Percentiles rank a stretch among this genome's conserved stretches.
Evolutionary conservation across 2,329 filamentous ascomycete genomes (phyloP).

Genomic region (Epichloe festucae): DNA sequence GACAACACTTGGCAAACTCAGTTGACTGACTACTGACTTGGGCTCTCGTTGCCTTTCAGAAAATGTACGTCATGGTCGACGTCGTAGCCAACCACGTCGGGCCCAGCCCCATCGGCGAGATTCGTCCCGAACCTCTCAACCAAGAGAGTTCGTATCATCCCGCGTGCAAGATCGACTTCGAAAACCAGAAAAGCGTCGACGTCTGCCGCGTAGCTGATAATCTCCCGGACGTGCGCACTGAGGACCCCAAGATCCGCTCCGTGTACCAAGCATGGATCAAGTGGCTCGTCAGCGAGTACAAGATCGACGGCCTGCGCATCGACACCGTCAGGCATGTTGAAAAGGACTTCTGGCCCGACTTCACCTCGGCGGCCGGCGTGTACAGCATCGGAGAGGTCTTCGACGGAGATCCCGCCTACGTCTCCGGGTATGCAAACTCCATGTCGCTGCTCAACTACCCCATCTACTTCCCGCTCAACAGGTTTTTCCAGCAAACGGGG

Average conservation of each 20-base stretch:
- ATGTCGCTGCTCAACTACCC: conserved; percentile 51
- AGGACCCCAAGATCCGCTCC: conserved; percentile 31
- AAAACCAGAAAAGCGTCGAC: conserved; percentile 32
- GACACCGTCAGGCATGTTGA: conserved; percentile 51
- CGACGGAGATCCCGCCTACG: conserved; percentile 37
- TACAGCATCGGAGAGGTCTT: conserved; percentile 50
- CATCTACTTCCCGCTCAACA: conserved; percentile 29
- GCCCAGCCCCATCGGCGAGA: conserved; percentile 34
- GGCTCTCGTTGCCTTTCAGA: conserved; percentile 4
- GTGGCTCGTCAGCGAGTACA: conserved; percentile 44
- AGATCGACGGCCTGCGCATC: conserved; percentile 48
- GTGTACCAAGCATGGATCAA: conserved; percentile 47
- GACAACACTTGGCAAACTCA: too few species aligned
- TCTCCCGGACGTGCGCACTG: conserved; percentile 50
- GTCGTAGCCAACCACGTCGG: conserved; percentile 47
- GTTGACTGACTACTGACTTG: too few species aligned
- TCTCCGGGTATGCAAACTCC: conserved; percentile 37
- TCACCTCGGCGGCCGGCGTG: conserved; percentile 40
- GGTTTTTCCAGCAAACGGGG: conserved; percentile 25
- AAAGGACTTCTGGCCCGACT: conserved; percentile 42
- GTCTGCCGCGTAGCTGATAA: conserved; percentile 39
- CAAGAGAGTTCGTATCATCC: conserved; percentile 45
- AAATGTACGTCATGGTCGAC: conserved; percentile 46
- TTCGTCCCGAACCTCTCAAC: conserved; percentile 33
- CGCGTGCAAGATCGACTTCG: conserved; percentile 47